These are phyloP conservation scores for Triticum turgidum DNA, from an alignment of 176 grass and related monocot species.

Conservation along the genomic window DNA sequence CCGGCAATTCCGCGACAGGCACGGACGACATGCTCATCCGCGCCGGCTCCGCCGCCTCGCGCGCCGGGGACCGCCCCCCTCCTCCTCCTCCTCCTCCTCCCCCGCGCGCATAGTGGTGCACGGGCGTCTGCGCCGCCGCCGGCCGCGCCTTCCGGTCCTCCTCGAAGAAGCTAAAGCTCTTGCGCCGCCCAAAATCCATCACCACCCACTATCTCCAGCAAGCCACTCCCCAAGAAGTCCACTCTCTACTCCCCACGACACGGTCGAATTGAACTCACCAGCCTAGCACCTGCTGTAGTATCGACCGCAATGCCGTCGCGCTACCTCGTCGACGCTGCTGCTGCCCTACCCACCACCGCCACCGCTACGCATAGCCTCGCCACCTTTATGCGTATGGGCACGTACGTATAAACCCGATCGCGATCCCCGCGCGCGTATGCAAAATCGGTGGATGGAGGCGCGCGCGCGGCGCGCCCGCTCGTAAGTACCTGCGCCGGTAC, in stretches of 20 bases:
- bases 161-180: conserved; percentile 66
- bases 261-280: conserved; percentile 30
- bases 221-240: conserved; percentile 2
- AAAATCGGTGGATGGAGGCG: neutral
- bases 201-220: neutral
- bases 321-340: neutral
- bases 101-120: conserved; percentile 38
- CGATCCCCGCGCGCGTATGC: neutral
- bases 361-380: neutral
- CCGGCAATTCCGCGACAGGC: conserved; percentile 4
- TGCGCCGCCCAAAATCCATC: conserved; percentile 56
- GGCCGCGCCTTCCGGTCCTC: conserved; percentile 42
- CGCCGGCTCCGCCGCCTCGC: conserved; percentile 25
- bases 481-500: neutral
- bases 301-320: neutral
- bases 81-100: neutral
- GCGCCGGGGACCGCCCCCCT: neutral
- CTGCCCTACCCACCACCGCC: neutral
- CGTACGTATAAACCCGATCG: neutral
- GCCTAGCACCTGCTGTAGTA: neutral
- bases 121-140: conserved; percentile 26
- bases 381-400: conserved; percentile 1
- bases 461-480: neutral
- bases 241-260: conserved; percentile 20
- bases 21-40: conserved; percentile 47